phyloP scores from a whole-genome alignment of 2,329 filamentous ascomycete species.

The Mycosphaerella arachidis region DNA sequence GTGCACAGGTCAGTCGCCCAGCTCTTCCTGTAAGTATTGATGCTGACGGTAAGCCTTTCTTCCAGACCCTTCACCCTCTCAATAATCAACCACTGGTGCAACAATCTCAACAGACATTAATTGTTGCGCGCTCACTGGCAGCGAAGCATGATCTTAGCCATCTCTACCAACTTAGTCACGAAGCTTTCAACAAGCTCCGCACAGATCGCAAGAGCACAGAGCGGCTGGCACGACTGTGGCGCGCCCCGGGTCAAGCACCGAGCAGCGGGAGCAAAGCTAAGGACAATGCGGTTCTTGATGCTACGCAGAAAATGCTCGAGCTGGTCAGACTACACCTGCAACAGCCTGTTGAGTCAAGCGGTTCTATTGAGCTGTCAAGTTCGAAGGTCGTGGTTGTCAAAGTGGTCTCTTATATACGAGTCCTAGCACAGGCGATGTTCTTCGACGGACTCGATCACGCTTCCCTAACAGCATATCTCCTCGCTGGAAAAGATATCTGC shows the following conservation, averaged over 20 bases:
- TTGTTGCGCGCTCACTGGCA: conserved; percentile 20
- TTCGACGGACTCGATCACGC: conserved; percentile 14
- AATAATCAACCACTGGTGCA: conserved; percentile 41
- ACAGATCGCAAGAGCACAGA: conserved; percentile 17
- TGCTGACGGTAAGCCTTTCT: conserved; percentile 34
- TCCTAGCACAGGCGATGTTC: conserved; percentile 8
- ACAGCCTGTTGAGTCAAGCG: not conserved
- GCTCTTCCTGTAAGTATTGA: conserved; percentile 29
- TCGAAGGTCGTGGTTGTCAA: not conserved
- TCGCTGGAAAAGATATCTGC: conserved; percentile 12
- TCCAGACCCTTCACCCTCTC: conserved; percentile 43
- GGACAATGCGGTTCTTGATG: conserved; percentile 5
- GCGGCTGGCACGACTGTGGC: conserved; percentile 16
- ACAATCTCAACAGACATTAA: conserved; percentile 22
- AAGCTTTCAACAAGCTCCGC: conserved; percentile 6
- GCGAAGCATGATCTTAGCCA: conserved; percentile 21
- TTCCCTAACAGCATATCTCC: conserved; percentile 10
- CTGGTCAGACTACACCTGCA: conserved; percentile 2
- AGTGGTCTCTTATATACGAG: conserved; percentile 13
- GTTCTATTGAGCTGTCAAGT: not conserved
- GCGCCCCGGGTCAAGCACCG: conserved; percentile 5
- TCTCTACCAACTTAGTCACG: conserved; percentile 10
- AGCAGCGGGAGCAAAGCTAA: not conserved
- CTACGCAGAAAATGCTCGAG: conserved; percentile 6
- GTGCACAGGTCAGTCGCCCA: conserved; percentile 34